Evolutionary conservation across 805 yeast species (phyloP), one percentile per base, ranked within the genome.

Genomic region (Lipomyces mesembrius): DNA sequence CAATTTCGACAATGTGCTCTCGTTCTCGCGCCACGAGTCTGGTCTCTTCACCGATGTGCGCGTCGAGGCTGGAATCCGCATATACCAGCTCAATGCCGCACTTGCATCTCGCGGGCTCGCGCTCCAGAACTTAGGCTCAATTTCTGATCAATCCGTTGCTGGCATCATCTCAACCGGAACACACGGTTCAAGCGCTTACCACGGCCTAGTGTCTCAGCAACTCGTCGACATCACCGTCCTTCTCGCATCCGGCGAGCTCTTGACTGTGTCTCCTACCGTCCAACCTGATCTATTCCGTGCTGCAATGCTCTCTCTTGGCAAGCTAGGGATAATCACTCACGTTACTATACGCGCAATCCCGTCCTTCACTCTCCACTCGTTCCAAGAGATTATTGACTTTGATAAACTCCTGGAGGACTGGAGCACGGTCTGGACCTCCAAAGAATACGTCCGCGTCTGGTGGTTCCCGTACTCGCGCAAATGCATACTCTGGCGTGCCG

Each of bases 91-190:
- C 75, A 92, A 90, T 77, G 87, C 87, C 11, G 82, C 82, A 67
- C 81, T 94, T 68, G 88, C 86, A 32, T 69, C 80, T 12, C 83
- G 85, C 69, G 88, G 89, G 0, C 83, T 91, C 66, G 96, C 97
- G 4, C 81, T 94, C 65, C 98, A 94, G 78, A 94, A 90, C 74
- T 81, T 95, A 74, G 98, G 98, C 0, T 92, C 98, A 0, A 94
- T 94, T 62, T 87, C 95, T 53, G 97, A 92, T 69, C 98, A 94
- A 77, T 90, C 96, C 17, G 82, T 92, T 32, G 98, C 96, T 2
- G 99, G 99, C n/a, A 87, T 93, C 71, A 92, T 95, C 57, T 89
- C 97, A 1, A 94, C 98, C 0, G 98, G 98, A 35, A 92, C 98
- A 0, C 99, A 94, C 75, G 99, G 99, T 7, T 90, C 98, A 0